Conservation (phyloP, 257 asterid species). For the Plantago ovata region DNA sequence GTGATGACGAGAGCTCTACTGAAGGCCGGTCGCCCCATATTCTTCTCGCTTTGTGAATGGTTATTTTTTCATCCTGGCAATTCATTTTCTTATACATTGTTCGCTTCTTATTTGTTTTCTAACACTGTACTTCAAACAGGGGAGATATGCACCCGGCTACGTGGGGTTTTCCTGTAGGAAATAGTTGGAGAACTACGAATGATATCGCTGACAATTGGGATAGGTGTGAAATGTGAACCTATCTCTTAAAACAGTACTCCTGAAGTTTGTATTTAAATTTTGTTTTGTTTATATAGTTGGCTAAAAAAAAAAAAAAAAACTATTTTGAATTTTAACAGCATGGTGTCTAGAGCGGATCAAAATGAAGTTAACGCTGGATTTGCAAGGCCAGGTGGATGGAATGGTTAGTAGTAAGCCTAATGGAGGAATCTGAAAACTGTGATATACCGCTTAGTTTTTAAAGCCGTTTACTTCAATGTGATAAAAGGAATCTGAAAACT, state of each 20-base stretch:
- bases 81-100: neutral
- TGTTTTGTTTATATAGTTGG: neutral
- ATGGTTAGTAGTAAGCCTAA: constrained; percentile 41
- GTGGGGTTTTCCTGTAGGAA: constrained; percentile 71
- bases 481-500: constrained; percentile 7
- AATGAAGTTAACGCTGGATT: constrained; percentile 80
- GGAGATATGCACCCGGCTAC: constrained; percentile 94
- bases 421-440: neutral
- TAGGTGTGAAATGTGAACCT: constrained; percentile 40
- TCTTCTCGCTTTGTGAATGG: constrained; percentile 92
- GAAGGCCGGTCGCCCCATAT: constrained; percentile 70
- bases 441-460: no score
- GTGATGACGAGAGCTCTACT: constrained; percentile 81
- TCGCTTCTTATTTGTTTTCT: neutral
- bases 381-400: constrained; percentile 97
- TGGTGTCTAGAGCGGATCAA: constrained; percentile 85
- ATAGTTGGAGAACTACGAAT: constrained; percentile 94
- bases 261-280: neutral
- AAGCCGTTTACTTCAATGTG: neutral
- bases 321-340: constrained; percentile 33
- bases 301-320: no score
- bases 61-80: constrained; percentile 16
- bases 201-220: constrained; percentile 83
- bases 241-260: neutral
- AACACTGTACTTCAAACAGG: constrained; percentile 37